Evolutionary conservation across 192 early-diverging fungal genomes (phyloP), one percentile per base, ranked within the genome.

Genomic region (Globomyces pollinis-pini): DNA sequence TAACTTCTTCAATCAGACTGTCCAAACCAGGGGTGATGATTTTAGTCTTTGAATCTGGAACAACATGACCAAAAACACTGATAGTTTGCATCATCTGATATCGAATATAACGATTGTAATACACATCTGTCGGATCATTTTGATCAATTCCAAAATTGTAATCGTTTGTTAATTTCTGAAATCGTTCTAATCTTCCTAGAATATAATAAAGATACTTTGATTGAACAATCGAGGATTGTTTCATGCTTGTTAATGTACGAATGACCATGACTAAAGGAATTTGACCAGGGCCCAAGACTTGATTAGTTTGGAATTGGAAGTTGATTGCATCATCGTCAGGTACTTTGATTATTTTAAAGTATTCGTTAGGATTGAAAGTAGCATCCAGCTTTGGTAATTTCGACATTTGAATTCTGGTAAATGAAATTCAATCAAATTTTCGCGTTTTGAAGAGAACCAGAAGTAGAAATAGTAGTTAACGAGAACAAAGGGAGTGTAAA

Each of bases 1-100:
- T 64, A 1, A 70, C 43, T 1, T 21, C 52, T 1, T 13, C 20
- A 20, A 76, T 59, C 12, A 76, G 59, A 2, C 67, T 61, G 24
- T 63, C 33, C 16, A 76, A 57, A 3, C 74, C 70, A 20, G 55
- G 64, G 0, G 70, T 62, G 11, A 30, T 6, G 12, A 75, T 36
- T 38, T 66, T 33, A 7, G 42, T 44, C 3, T 11, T 54, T 11
- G 35, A 38, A 28, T 64, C 56, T 2, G 45, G 32, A 30, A 70
- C 58, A 28, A 59, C 42, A 43, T 65, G 69, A 8, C 66, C 71
- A 51, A 73, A 63, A 1, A 42, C 18, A 29, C 41, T 49, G 28
- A 66, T 29, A 15, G 26, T 28, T 16, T 66, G 16, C 47, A 66
- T 38, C 51, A 57, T 38, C 15, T 49, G 58, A 33, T 26, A 38